Evolutionary conservation across 1,139 yeast species (phyloP), one percentile per base, ranked within the genome.

Genomic region (Debaryomyces fabryi): DNA sequence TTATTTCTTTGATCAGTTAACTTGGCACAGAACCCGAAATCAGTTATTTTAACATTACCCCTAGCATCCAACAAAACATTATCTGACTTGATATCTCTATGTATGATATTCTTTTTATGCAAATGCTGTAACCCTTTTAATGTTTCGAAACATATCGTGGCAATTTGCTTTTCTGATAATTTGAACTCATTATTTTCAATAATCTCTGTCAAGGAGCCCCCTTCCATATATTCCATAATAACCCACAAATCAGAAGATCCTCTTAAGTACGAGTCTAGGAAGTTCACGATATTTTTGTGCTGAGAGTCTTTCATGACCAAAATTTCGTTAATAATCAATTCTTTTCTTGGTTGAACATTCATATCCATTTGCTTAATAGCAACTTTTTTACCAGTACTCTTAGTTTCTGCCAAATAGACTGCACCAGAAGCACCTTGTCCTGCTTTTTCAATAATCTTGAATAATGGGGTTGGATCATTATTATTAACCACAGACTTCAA

Each of bases 371-470:
- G 98, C 67, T 93, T 93, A 55, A 93, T 90, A 9, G 99, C 99
- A 44, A 86, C 88, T 65, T 69, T 83, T 52, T 57, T 67, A 55
- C 66, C 60, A 42, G 64, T 63, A 12, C 65, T 63, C 51, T 84
- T 69, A 34, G 90, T 82, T 58, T 85, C 83, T 0, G 98, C 99
- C 47, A 93, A 79, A 62, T 89, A 95, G 20, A 95, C 99, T 1
- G 93, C 88, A 15, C 99, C 99, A 52, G 93, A 85, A 0, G 99
- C 99, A 60, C 99, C 99, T 71, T 95, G 99, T n/a, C 99, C 99
- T 2, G 97, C 96, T 63, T 91, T 91, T 67, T 89, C 95, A 58
- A 93, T 79, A 70, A 90, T 88, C 62, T 86, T 88, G 71, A 90
- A 95, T 50, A 85, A 78, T 30, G 91, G 87, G 6, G 88, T 78